Base-by-base conservation (phyloP, 2,329 filamentous ascomycete species). In the Cercospora citrullina region DNA sequence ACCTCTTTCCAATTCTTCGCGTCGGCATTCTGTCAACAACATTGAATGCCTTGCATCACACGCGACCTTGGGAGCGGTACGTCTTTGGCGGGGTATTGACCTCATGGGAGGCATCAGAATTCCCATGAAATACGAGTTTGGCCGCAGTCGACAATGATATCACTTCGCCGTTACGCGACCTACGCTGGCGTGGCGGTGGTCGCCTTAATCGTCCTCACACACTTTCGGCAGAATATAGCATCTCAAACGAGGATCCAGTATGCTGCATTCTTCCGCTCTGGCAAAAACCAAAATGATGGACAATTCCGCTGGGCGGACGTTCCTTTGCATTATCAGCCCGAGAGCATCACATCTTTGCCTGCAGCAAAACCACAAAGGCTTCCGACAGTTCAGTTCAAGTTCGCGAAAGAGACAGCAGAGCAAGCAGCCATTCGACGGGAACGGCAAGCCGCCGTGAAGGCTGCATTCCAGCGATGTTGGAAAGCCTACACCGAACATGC, bases 401-500 rank as follows among this genome's bases (percentile, higher is more conserved):
- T 84, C 68, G 67, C 75, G 1, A 58, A 72, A 5, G 81, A 84
- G 67, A 65, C 71, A n/a, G 64, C 65, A 68, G 78, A 66, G 64
- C 74, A 66, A 72, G 75, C 42, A 71, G 73, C 45, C 69, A 75
- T 71, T 69, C 79, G 66, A 71, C 79, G 73, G 70, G 78, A 67
- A 70, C 80, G 75, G 66, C 76, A 69, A 74, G 77, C 71, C 65
- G 77, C 71, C 65, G 81, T 84, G 36, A 80, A 79, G 67, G 78
- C 77, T 58, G 78, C 80, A 2, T 84, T 84, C 65, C 62, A 79
- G 63, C 79, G 79, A 58, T 80, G 79, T 65, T 85, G 82, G 82
- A 77, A 75, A 5, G 77, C 79, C 10, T 85, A 85, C 73, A 77
- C 78, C 33, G 64, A 76, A 48, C 76, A 80, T 69, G 82, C 82